These are phyloP conservation scores for Opeltia flavorubescens DNA, from an alignment of 495 filamentous ascomycete genomes.

Conservation along the genomic window DNA sequence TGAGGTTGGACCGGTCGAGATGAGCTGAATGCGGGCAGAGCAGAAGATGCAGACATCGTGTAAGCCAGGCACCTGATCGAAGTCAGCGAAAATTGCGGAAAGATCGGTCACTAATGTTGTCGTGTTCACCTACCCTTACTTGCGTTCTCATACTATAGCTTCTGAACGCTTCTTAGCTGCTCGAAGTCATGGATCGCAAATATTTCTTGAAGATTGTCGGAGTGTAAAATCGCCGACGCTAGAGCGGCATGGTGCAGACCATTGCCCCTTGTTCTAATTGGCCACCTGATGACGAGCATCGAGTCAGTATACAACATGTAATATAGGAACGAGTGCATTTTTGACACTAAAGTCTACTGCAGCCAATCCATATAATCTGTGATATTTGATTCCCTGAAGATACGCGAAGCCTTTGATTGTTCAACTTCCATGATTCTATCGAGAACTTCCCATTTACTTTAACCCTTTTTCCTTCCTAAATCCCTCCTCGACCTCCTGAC, in stretches of 20 bases:
- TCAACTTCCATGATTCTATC: too few relatives aligned
- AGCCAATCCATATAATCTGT: too few relatives aligned
- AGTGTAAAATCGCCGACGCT: background rate
- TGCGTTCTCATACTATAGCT: background rate
- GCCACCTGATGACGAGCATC: too few relatives aligned
- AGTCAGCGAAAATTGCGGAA: background rate
- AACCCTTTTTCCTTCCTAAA: conserved; percentile 14
- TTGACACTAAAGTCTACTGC: too few relatives aligned
- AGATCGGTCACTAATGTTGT: background rate
- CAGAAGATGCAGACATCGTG: conserved; percentile 17
- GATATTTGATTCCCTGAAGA: too few relatives aligned
- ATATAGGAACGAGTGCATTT: too few relatives aligned
- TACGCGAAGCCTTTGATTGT: too few relatives aligned
- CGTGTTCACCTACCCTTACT: background rate
- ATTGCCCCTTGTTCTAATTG: too few relatives aligned
- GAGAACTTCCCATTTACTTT: too few relatives aligned
- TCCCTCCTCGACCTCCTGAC: conserved; percentile 23
- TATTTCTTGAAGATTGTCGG: background rate
- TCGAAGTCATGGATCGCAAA: background rate
- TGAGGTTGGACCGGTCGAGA: background rate
- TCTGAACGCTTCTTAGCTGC: background rate
- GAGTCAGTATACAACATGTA: too few relatives aligned
- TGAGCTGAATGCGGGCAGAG: conserved; percentile 8
- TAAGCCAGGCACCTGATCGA: background rate
- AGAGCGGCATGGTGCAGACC: too few relatives aligned